Evolutionary conservation across 768 basidiomycete species (phyloP), one percentile per base, ranked within the genome.

Genomic region (Lactifluus echinatus): DNA sequence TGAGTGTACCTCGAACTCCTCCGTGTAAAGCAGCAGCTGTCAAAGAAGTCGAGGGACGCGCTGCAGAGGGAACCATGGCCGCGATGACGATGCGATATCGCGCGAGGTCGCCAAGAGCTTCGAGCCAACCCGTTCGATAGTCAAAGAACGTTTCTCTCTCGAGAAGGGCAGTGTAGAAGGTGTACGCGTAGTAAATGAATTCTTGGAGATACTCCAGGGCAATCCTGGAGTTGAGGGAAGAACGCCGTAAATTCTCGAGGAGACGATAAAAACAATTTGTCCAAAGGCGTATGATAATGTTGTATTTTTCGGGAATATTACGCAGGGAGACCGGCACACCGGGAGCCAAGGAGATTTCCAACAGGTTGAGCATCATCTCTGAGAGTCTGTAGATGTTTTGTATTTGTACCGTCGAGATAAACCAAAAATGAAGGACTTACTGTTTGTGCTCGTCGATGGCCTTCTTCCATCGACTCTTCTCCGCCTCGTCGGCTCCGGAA

Each of bases 21-120:
- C 71, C 14, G 70, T 71, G 2, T 4, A 84, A 70, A 0, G 85
- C 83, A 54, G 83, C 77, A 4, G 75, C 61, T 0, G 84, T 86
- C 39, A 89, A 75, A 0, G 75, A 69, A 17, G 74, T 72, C 12
- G 63, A 49, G 12, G 59, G 17, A 34, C 57, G 50, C 4, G 76
- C 66, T 33, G 73, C 76, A 26, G 78, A 76, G 26, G 79, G 77
- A 28, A 89, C 77, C 78, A 93, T 83, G 31, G 84, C 85, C n/a
- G 91, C 89, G n/a, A 97, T 89, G 1, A 87, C 86, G 89, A 96
- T 95, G 50, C 89, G 81, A 69, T 97, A 98, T 34, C 94, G 79
- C 0, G 96, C 93, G 29, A 99, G 79, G 71, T 99, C 96, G 23
- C 96, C 96, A 15, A 99, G 83, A 3, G 94, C 92, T 69, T 99